Base-by-base conservation (phyloP, 2,329 filamentous ascomycete species). In the Rasamsonia emersonii region DNA sequence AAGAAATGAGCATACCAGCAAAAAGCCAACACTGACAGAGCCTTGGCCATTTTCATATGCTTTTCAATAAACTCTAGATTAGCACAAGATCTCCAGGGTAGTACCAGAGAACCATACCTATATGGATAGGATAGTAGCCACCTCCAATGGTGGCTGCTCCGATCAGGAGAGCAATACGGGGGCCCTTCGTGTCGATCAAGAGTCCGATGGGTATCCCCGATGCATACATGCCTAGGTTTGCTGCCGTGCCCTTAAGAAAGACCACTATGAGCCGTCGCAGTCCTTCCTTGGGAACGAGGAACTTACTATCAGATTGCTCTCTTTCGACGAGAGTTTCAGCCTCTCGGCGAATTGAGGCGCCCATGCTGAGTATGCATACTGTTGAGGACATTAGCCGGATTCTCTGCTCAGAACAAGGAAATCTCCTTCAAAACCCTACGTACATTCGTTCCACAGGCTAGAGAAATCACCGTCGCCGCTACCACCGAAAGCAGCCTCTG, bases 341-440 rank as follows among this genome's bases (percentile, higher is more conserved):
- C 75, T 79, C 50, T 93, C 79, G 30, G 88, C 86, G 54, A 95
- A 95, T 61, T 95, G 88, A 13, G 91, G 91, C 9, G 85, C 86
- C 88, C 91, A 98, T 61, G 89, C 89, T 34, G 86, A 95, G 62
- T 95, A 98, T 53, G 88, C 89, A 75, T 98, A 96, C 86, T 95
- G 53, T 30, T 31, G 10, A 20, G 19, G 29, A 28, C 30, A 11
- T 30, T 25, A 15, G n/a, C n/a, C n/a, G 30, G 19, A 18, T 15
- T 28, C 21, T 19, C 34, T 28, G 11, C 3, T 17, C 23, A 20
- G 17, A 9, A 14, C n/a, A 9, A 19, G 26, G 9, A 10, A 19
- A 14, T 16, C 15, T 11, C 19, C 8, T 19, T 19, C 20, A 17
- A 18, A 30, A 35, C 36, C 23, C 11, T 10, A 18, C 51, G 32